Evolutionary conservation across 495 filamentous ascomycete genomes (phyloP), one percentile per base, ranked within the genome.

Genomic region (Pseudomonodictys pantanalensis): DNA sequence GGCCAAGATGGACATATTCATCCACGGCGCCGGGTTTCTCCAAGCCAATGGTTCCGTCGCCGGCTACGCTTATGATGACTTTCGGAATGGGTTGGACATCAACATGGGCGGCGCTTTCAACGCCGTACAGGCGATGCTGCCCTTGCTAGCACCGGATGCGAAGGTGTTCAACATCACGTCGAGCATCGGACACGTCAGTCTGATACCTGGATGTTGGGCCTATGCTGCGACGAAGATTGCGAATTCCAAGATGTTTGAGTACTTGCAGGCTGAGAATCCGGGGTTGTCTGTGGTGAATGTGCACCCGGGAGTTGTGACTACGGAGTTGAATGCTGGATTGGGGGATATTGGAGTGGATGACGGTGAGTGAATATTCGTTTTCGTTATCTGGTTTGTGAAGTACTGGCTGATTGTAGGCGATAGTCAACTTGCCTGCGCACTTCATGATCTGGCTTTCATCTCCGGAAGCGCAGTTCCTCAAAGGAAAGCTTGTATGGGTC

Each of bases 391-490:
- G 30, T 52, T 30, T 45, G 9, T 32, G 33, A 20, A 8, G 52
- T 41, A 42, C 33, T 23, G 32, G 52, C 52, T 56, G 22, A 56
- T 33, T 56, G 41, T 42, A 20, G 46, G 23, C 48, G 24, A 8
- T 54, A 77, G 76, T 72, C 9, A 38, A 69, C 17, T 65, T 79
- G 4, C 71, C 77, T 0, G 74, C 67, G 0, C 57, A 74, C 45
- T 82, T 81, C 51, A 58, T 57, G 18, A 72, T 82, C 22, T 83
- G 80, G 80, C 68, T 81, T 1, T 65, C 74, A n/a, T 75, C 74
- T 30, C 62, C 69, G 2, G 76, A 81, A 59, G 79, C 78, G 5
- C 20, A 56, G 2, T 81, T 81, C 58, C 64, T 81, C 47, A 75
- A 73, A 32, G 75, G 75, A 15, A 73, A 70, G 32, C 75, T 73